Evolutionary conservation across 2,329 filamentous ascomycete species (phyloP).

Genomic region (Paraconiothyrium sp.): DNA sequence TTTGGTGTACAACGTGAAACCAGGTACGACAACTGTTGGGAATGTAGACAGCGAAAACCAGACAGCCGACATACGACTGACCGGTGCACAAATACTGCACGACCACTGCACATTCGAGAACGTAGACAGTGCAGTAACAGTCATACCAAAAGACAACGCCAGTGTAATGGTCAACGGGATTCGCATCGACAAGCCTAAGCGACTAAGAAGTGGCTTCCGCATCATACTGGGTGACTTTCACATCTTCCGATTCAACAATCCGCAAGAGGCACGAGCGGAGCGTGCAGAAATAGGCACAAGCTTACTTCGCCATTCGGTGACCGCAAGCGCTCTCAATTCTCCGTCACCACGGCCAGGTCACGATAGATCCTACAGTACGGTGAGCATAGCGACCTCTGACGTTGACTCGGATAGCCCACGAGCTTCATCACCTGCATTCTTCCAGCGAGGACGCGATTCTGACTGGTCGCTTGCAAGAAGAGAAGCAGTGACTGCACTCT

Average conservation of each 20-base stretch:
- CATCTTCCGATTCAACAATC: slow-evolving; percentile 98
- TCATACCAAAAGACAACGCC: slow-evolving; percentile 88
- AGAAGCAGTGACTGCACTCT: slow-evolving; percentile 89
- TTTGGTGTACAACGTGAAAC: slow-evolving; percentile 97
- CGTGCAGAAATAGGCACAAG: slow-evolving; percentile 81
- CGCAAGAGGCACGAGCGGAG: slow-evolving; percentile 93
- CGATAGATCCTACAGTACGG: slow-evolving; percentile 70
- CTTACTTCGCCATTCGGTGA: slow-evolving; percentile 82
- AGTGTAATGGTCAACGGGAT: slow-evolving; percentile 98
- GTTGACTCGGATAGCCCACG: slow-evolving; percentile 75
- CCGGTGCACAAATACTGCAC: slow-evolving; percentile 89
- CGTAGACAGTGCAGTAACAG: slow-evolving; percentile 87
- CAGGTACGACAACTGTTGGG: slow-evolving; percentile 90
- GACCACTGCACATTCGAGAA: slow-evolving; percentile 97
- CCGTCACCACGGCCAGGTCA: slow-evolving; percentile 72
- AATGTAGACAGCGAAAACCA: slow-evolving; percentile 84
- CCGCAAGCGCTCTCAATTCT: slow-evolving; percentile 69
- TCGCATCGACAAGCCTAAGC: slow-evolving; percentile 83
- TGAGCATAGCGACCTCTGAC: slow-evolving; percentile 82
- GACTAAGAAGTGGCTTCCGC: slow-evolving; percentile 89
- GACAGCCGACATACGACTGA: slow-evolving; percentile 88
- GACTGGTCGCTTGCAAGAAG: slow-evolving; percentile 95
- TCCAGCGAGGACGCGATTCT: slow-evolving; percentile 75
- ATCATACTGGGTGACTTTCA: slow-evolving; percentile 98
- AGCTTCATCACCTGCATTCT: slow-evolving; percentile 80